Evolutionary conservation across 352 stramenopile species (phyloP).

Genomic region (Stramenopiles sp.): DNA sequence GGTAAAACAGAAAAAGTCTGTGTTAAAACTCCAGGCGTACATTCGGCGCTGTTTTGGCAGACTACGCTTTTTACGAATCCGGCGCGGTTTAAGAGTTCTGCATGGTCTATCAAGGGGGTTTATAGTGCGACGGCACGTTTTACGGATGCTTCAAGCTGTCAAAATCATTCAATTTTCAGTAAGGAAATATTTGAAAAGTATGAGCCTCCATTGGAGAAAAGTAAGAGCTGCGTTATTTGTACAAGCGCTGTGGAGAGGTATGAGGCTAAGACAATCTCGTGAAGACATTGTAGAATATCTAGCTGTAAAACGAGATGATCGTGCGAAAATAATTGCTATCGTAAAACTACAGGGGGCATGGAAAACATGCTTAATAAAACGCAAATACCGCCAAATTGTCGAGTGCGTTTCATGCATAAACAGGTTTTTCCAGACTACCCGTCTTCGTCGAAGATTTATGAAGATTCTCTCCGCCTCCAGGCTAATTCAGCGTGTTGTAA

Average conservation of each 20-base stretch:
- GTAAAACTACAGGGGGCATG: slow-evolving; percentile 8
- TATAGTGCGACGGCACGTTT: slow-evolving; percentile 19
- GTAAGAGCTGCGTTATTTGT: slow-evolving; percentile 14
- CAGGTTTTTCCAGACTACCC: neutral
- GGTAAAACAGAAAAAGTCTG: neutral
- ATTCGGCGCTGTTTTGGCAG: neutral
- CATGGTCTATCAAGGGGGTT: slow-evolving; percentile 17
- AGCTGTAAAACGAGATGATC: slow-evolving; percentile 13
- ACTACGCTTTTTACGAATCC: neutral
- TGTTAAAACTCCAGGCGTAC: slow-evolving; percentile 19
- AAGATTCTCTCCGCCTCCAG: neutral
- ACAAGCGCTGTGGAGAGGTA: slow-evolving; percentile 16
- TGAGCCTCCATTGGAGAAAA: slow-evolving; percentile 5
- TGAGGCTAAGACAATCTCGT: neutral
- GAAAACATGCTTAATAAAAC: neutral
- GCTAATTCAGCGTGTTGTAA: slow-evolving; percentile 14
- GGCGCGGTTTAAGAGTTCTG: slow-evolving; percentile 4
- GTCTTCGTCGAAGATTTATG: neutral
- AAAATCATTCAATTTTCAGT: slow-evolving; percentile 4
- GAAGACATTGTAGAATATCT: slow-evolving; percentile 19
- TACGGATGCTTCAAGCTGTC: slow-evolving; percentile 16
- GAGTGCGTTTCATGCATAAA: slow-evolving; percentile 12
- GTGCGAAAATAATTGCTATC: slow-evolving; percentile 6
- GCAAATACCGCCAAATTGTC: neutral
- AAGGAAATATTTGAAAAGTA: neutral